A percentile compares a stretch with the other conserved stretches of the same genome.
Evolutionary conservation across 495 filamentous ascomycete species (phyloP).

Genomic region (Penicillium soppii): DNA sequence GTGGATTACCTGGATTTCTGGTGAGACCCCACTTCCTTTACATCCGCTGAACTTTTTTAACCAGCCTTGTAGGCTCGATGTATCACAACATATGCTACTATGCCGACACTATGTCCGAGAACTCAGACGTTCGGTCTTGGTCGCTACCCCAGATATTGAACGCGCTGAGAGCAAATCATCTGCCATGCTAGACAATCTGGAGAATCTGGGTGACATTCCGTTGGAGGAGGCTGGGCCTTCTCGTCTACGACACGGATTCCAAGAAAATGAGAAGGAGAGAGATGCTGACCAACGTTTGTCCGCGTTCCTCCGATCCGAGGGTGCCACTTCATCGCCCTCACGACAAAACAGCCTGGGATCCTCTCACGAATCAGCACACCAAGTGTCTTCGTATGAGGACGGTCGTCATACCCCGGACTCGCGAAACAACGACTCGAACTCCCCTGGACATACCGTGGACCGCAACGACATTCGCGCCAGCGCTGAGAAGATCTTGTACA

Average conservation of each 20-base stretch:
- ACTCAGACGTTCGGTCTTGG: slow-evolving; percentile 85
- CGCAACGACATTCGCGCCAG: slow-evolving; percentile 86
- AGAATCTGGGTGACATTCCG: slow-evolving; percentile 61
- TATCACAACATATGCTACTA: slow-evolving; percentile 96
- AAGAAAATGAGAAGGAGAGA: slow-evolving; percentile 49
- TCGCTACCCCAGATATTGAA: slow-evolving; percentile 89
- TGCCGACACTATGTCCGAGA: slow-evolving; percentile 98
- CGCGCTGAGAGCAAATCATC: slow-evolving; percentile 82
- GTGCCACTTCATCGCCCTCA: slow-evolving; percentile 55
- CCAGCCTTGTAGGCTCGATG: slow-evolving; percentile 78
- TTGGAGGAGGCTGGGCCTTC: slow-evolving; percentile 47
- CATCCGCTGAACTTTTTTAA: slow-evolving; percentile 2
- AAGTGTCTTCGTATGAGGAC: slow-evolving; percentile 44
- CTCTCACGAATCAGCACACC: slow-evolving; percentile 32
- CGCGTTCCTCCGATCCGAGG: slow-evolving; percentile 80
- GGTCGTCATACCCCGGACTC: slow-evolving; percentile 67
- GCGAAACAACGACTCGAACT: slow-evolving; percentile 56
- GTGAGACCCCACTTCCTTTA: slow-evolving; percentile 45
- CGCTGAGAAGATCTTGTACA: slow-evolving; percentile 97
- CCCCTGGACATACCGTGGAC: slow-evolving; percentile 79
- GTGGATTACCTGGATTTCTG: slow-evolving; percentile 99
- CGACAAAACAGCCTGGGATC: slow-evolving; percentile 67
- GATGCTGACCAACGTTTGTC: slow-evolving; percentile 86
- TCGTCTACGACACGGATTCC: slow-evolving; percentile 27
- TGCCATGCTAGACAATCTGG: slow-evolving; percentile 67